Evolutionary conservation across 129 eudicot species (phyloP), one percentile per base, ranked within the genome.

Genomic region (Solidago caesia): DNA sequence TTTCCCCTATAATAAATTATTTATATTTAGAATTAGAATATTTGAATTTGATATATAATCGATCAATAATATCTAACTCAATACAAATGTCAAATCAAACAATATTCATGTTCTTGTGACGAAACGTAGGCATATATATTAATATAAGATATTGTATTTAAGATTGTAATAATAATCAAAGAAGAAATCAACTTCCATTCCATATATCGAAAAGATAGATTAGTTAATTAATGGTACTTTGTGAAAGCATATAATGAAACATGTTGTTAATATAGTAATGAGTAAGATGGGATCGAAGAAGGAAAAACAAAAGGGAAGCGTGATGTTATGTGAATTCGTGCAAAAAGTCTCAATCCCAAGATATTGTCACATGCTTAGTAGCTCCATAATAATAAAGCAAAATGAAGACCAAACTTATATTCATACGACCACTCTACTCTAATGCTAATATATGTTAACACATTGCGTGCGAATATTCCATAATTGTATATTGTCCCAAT

Each of bases 381-480:
- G 76, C 81, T 77, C 70, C 76, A 15, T 44, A 57, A 27, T 65
- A 66, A 74, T 77, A 68, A 74, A 74, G 78, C 78, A 74, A 63
- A 63, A 42, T 25, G 44, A 74, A 47, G 57, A 68, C 72, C 72
- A 68, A 47, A 33, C 2, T 33, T 33, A 33, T 33, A 33, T 68
- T 46, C 15, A 68, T 68, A 68, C 77, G 81, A 77, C 81, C 61
- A 60, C 75, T 63, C 76, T 69, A 60, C 75, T 63, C 76, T 69
- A 70, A 77, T 70, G 76, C 72, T 66, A 43, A 42, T 75, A 42
- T 46, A 61, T 29, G 44, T 71, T 21, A 76, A 76, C 60, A 29
- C 64, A 53, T 69, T 77, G 76, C 74, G 81, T 77, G 81, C 70
- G 81, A 77, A 77, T 69, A 77, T 77, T 77, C 81, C 76, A 53